These are phyloP conservation scores for Penicillium freii DNA, from an alignment of 2,329 filamentous ascomycete genomes.

Conservation along the genomic window DNA sequence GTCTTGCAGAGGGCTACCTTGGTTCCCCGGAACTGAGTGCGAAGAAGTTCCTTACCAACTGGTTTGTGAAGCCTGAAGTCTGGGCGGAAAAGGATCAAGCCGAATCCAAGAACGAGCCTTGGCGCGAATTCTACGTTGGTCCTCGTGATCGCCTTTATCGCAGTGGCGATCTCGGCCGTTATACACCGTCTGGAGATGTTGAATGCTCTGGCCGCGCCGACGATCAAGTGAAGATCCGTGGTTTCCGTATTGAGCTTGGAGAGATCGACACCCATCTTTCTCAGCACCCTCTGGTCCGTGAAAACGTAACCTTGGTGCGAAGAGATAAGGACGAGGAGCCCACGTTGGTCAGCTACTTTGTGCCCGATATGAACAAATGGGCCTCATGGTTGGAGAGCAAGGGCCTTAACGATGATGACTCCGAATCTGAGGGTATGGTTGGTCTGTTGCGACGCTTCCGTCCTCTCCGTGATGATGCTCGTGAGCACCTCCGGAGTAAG, in stretches of 20 bases:
- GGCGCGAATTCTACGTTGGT: slow-evolving; percentile 75
- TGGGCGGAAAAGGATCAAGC: slow-evolving; percentile 67
- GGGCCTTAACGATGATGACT: slow-evolving; percentile 51
- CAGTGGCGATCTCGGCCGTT: slow-evolving; percentile 81
- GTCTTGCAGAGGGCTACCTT: slow-evolving; percentile 78
- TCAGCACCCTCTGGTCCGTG: slow-evolving; percentile 70
- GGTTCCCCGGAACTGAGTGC: slow-evolving; percentile 61
- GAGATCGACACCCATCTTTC: slow-evolving; percentile 87
- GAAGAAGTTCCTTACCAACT: slow-evolving; percentile 78
- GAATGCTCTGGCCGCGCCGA: slow-evolving; percentile 79
- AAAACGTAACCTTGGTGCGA: slow-evolving; percentile 81
- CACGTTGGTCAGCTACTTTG: slow-evolving; percentile 83
- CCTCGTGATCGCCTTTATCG: slow-evolving; percentile 83
- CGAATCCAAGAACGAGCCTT: slow-evolving; percentile 61
- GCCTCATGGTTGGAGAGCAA: slow-evolving; percentile 61
- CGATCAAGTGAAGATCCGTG: slow-evolving; percentile 91
- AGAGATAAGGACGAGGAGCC: slow-evolving; percentile 82
- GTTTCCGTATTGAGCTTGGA: slow-evolving; percentile 90
- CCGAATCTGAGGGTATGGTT: slow-evolving; percentile 51
- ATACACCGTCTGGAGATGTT: slow-evolving; percentile 67
- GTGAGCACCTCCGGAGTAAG: slow-evolving; percentile 68
- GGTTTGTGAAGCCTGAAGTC: slow-evolving; percentile 73
- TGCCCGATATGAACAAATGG: slow-evolving; percentile 78
- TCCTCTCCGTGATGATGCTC: slow-evolving; percentile 57
- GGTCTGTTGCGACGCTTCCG: slow-evolving; percentile 61